Conservation (phyloP, 2,329 filamentous ascomycete genomes). For the Verticillium longisporum region DNA sequence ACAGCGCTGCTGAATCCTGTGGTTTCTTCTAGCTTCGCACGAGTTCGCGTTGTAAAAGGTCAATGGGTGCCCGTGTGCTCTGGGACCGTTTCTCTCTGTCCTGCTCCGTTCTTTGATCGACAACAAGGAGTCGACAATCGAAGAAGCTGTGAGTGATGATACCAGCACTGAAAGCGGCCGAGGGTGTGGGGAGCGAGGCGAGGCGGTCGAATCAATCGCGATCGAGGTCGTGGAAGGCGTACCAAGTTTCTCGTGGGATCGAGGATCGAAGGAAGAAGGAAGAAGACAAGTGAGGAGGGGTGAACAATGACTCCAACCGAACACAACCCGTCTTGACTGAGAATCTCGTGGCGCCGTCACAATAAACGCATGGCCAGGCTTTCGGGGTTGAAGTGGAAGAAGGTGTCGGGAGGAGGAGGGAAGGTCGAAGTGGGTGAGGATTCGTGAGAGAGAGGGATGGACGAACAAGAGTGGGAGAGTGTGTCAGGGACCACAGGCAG, state of each 20-base stretch:
- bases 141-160: not conserved
- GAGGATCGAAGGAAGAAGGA: not conserved
- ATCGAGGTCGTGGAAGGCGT: slow-evolving; percentile 1
- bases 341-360: not conserved
- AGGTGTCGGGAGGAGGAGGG: not conserved
- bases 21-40: slow-evolving; percentile 5
- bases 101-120: not conserved
- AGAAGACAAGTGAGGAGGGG: slow-evolving; percentile 1
- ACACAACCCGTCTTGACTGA: not conserved
- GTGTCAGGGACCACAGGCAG: not conserved
- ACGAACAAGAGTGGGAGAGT: not conserved
- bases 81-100: not conserved
- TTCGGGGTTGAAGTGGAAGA: not conserved
- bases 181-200: not conserved
- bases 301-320: not conserved
- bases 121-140: not conserved
- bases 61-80: not conserved
- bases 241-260: not conserved
- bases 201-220: not conserved
- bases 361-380: not conserved
- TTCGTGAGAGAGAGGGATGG: slow-evolving; percentile 3
- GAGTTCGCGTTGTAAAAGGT: not conserved
- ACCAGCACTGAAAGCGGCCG: not conserved
- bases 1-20: slow-evolving; percentile 49
- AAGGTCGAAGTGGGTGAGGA: slow-evolving; percentile 6